phyloP scores from a whole-genome alignment of 441 rosid genomes.

The Viola pubescens region DNA sequence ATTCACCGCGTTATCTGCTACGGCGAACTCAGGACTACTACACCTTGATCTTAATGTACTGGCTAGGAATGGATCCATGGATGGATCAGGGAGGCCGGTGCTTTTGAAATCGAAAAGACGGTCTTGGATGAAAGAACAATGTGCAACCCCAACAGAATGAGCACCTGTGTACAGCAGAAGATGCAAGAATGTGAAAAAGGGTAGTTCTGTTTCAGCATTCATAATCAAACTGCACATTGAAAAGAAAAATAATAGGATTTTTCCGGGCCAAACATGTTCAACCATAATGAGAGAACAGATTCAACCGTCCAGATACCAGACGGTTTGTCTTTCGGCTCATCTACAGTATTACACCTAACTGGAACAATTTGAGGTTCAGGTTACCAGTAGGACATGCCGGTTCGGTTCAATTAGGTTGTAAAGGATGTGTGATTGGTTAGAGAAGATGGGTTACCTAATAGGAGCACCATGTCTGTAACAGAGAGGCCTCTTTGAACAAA shows the following conservation, averaged over 20 bases:
- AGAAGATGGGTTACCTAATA: conserved; percentile 28
- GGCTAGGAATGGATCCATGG: conserved; percentile 26
- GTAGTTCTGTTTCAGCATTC: background rate
- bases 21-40: conserved; percentile 10
- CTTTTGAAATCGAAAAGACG: conserved; percentile 38
- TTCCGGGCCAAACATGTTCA: too few relatives aligned
- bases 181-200: background rate
- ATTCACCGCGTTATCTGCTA: conserved; percentile 23
- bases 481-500: conserved; percentile 31
- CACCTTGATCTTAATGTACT: conserved; percentile 23
- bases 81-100: conserved; percentile 34
- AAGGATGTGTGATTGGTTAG: background rate
- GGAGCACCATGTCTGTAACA: conserved; percentile 33
- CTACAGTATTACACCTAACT: too few relatives aligned
- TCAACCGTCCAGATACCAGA: too few relatives aligned
- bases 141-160: conserved; percentile 34
- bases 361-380: too few relatives aligned
- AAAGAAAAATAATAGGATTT: too few relatives aligned
- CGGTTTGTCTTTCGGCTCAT: too few relatives aligned
- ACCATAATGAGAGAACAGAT: too few relatives aligned
- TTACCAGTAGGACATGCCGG: too few relatives aligned
- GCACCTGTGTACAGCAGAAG: conserved; percentile 24
- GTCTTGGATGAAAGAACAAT: conserved; percentile 32
- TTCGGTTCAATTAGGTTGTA: background rate
- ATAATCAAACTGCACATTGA: too few relatives aligned